Base-by-base conservation (phyloP, 371 early-diverging fungal species). In the Mortierella sp. region DNA sequence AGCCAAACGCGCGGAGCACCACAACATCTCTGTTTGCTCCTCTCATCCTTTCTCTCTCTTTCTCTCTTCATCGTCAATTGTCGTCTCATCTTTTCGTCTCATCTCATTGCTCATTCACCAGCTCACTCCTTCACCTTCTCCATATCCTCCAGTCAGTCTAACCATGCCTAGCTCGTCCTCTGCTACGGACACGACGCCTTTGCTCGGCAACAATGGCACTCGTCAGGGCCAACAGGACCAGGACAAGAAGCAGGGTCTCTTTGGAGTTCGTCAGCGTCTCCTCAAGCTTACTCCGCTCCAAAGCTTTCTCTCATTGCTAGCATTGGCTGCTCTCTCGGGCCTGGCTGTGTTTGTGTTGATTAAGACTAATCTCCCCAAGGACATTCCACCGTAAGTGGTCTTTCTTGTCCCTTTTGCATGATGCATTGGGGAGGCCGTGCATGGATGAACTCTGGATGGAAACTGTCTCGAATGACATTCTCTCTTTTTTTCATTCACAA, bases 341-440 rank as follows among this genome's bases (percentile, higher is more conserved):
- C 16, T 46, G 1, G 15, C 55, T 25, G 66, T 77, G 3, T 77
- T 55, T 51, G 1, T 72, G 19, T 26, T 77, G 72, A 46, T 77
- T 23, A 64, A 77, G 45, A 44, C 59, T 25, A 77, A 43, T 37
- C 57, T 77, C 16, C 79, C 79, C 57, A 68, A 63, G 56, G 79
- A 77, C 57, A 48, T 77, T 25, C 44, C 79, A 47, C 72, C 72
- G 79, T 77, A 77, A 61, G 70, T 25, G 48, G 14, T n/a, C n/a
- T n/a, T n/a, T n/a, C n/a, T n/a, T n/a, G n/a, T n/a, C n/a, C n/a
- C n/a, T n/a, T n/a, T n/a, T n/a, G n/a, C n/a, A n/a, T n/a, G n/a
- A n/a, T n/a, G n/a, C n/a, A n/a, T n/a, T n/a, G n/a, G n/a, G n/a
- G 51, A 44, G 15, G 29, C 16, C 28, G n/a, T 62, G 44, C 28